Evolutionary conservation across 1,139 yeast species (phyloP).

Genomic region (Kazachstania sp.): DNA sequence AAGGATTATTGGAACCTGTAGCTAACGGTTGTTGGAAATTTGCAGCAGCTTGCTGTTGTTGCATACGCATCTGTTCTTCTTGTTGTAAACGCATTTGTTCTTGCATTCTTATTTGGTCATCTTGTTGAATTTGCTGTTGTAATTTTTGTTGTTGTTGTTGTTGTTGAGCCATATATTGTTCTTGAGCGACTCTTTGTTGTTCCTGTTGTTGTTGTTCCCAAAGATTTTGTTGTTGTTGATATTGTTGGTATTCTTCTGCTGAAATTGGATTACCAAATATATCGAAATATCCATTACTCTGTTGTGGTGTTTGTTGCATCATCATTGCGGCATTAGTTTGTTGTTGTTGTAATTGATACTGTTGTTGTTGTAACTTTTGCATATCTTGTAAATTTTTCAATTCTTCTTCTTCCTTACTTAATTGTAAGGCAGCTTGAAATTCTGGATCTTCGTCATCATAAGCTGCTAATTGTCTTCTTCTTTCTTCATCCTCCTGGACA

Average conservation of each 20-base stretch:
- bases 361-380: conserved; percentile 11
- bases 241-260: conserved; percentile 32
- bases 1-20: conserved; percentile 88
- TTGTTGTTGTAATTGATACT: conserved; percentile 42
- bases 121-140: conserved; percentile 3
- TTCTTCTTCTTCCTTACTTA: conserved; percentile 85
- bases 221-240: conserved; percentile 31
- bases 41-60: neutral
- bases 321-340: conserved; percentile 6
- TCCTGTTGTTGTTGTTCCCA: conserved; percentile 30
- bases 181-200: conserved; percentile 9
- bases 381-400: conserved; percentile 47
- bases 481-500: conserved; percentile 75
- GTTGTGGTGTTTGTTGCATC: conserved; percentile 31
- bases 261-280: conserved; percentile 75
- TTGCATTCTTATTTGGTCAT: no score
- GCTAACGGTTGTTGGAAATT: conserved; percentile 32
- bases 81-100: conserved; percentile 1
- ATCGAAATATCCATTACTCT: conserved; percentile 41
- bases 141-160: conserved; percentile 16
- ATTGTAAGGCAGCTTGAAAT: conserved; percentile 69
- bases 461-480: conserved; percentile 35
- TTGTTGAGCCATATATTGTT: conserved; percentile 7
- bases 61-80: neutral
- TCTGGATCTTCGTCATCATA: conserved; percentile 44